Evolutionary conservation across 345 rosid species (phyloP).

Genomic region (Boechera retrofracta): DNA sequence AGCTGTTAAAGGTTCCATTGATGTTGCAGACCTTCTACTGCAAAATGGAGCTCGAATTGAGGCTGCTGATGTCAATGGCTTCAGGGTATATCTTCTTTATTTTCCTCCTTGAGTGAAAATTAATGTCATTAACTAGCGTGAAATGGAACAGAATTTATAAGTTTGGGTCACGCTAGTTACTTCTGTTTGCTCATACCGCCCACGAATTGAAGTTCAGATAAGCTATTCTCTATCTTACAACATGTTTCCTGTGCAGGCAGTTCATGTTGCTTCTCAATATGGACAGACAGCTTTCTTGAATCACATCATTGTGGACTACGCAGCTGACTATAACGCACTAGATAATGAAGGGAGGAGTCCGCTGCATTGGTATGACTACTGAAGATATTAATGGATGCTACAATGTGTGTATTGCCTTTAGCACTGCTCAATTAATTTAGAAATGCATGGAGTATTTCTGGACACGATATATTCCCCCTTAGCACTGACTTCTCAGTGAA

Average conservation of each 20-base stretch:
- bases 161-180: not conserved
- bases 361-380: constrained; percentile 79
- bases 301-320: constrained; percentile 68
- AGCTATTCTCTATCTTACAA: not conserved
- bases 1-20: constrained; percentile 75
- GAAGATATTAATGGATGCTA: constrained; percentile 1
- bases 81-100: constrained; percentile 55
- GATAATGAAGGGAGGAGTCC: constrained; percentile 95
- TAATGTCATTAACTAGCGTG: no score
- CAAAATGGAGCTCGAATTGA: constrained; percentile 81
- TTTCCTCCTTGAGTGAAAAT: not conserved
- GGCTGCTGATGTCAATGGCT: constrained; percentile 71
- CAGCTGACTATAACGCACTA: constrained; percentile 74
- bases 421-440: not conserved
- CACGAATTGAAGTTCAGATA: not conserved
- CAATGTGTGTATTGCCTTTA: constrained; percentile 20
- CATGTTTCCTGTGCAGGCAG: constrained; percentile 59
- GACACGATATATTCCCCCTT: not conserved
- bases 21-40: constrained; percentile 71
- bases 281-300: constrained; percentile 89
- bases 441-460: not conserved
- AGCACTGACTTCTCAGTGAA: not conserved
- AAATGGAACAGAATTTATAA: not conserved
- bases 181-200: not conserved
- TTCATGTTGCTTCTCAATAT: constrained; percentile 95